These are phyloP conservation scores for Alternaria dauci DNA, from an alignment of 2,329 filamentous ascomycete species.

Conservation along the genomic window DNA sequence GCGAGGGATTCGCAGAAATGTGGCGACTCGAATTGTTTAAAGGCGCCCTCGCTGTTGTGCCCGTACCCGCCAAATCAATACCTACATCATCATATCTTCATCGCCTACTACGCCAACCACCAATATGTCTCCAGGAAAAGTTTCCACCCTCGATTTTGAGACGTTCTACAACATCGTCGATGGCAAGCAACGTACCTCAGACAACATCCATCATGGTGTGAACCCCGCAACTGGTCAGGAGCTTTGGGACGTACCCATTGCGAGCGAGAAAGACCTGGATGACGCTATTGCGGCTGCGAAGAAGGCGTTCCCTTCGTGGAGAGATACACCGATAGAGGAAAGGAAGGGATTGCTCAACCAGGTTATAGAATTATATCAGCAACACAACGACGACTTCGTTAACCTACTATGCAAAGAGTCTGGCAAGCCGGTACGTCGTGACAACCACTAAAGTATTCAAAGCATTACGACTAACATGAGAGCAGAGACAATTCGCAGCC, in stretches of 20 bases:
- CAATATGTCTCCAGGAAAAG: constrained; percentile 58
- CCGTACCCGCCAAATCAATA: neutral
- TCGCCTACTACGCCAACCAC: constrained; percentile 1
- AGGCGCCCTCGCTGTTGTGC: neutral
- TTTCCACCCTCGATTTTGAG: constrained; percentile 50
- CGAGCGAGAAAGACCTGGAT: constrained; percentile 60
- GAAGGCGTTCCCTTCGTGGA: constrained; percentile 59
- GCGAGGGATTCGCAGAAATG: neutral
- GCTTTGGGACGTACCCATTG: constrained; percentile 61
- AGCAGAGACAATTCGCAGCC: constrained; percentile 52
- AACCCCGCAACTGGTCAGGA: constrained; percentile 62
- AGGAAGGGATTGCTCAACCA: constrained; percentile 44
- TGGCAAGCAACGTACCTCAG: constrained; percentile 57
- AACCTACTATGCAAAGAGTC: constrained; percentile 47
- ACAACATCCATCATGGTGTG: constrained; percentile 56
- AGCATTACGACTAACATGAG: constrained; percentile 14
- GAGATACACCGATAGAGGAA: constrained; percentile 44
- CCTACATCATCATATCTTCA: neutral
- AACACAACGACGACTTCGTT: constrained; percentile 42
- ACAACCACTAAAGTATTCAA: too few species aligned
- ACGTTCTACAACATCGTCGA: constrained; percentile 64
- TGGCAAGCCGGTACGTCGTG: constrained; percentile 46
- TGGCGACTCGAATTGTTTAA: constrained; percentile 10
- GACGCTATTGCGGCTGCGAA: constrained; percentile 59
- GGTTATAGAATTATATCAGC: constrained; percentile 34